A percentile compares a stretch with the other conserved stretches of the same genome.
Conservation (phyloP, 2,329 filamentous ascomycete species). For the Exserohilum rostratum region DNA sequence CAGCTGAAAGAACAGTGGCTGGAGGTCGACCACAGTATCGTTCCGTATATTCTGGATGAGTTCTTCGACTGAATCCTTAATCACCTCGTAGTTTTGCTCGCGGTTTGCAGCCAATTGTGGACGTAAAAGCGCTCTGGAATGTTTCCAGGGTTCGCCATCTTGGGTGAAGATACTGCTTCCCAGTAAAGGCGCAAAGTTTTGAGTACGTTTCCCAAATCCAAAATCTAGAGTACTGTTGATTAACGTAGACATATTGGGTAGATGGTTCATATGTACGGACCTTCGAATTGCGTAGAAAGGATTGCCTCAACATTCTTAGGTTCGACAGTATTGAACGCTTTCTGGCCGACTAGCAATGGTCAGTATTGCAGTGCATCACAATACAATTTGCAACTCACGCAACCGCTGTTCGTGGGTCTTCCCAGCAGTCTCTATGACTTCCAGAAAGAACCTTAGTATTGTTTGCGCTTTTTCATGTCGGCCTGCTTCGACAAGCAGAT, state of each 20-base stretch:
- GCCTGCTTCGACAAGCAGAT: neutral
- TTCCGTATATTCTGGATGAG: neutral
- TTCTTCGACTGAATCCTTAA: neutral
- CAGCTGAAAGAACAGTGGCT: conserved; percentile 48
- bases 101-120: conserved; percentile 41
- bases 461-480: neutral
- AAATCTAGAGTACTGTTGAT: conserved; percentile 6
- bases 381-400: neutral
- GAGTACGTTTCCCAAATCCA: conserved; percentile 4
- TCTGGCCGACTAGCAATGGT: neutral
- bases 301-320: neutral
- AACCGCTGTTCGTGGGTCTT: neutral
- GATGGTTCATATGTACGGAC: neutral
- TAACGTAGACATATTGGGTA: neutral
- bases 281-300: neutral
- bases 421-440: neutral
- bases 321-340: neutral
- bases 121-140: conserved; percentile 40
- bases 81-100: conserved; percentile 23
- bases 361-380: neutral
- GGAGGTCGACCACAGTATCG: conserved; percentile 32
- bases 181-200: conserved; percentile 13
- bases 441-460: neutral
- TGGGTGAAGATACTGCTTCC: conserved; percentile 24
- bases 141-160: conserved; percentile 33